phyloP scores from a whole-genome alignment of 495 filamentous ascomycete species.

The Emericellopsis terricola region DNA sequence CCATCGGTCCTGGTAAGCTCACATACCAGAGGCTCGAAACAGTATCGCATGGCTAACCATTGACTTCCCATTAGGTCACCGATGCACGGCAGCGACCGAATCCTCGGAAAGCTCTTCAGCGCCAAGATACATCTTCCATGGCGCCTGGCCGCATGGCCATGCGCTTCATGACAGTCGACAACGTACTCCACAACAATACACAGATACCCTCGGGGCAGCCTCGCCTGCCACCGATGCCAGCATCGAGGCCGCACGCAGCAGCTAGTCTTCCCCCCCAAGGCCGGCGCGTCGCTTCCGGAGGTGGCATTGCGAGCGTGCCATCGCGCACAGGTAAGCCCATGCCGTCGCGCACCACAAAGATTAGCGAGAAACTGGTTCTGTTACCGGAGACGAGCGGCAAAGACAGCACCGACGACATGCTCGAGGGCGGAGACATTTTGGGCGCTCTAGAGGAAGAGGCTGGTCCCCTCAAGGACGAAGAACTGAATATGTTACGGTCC shows the following conservation, averaged over 20 bases:
- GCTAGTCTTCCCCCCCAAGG: slow-evolving; percentile 24
- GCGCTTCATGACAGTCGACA: slow-evolving; percentile 89
- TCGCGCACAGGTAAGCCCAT: slow-evolving; percentile 46
- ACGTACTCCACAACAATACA: slow-evolving; percentile 80
- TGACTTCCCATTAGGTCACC: slow-evolving; percentile 19
- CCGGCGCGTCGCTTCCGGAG: slow-evolving; percentile 17
- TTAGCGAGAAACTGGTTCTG: slow-evolving; percentile 90
- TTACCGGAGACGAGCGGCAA: slow-evolving; percentile 65
- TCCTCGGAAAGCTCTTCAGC: slow-evolving; percentile 7
- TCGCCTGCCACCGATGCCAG: slow-evolving; percentile 41
- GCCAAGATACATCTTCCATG: slow-evolving; percentile 1
- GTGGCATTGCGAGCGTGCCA: slow-evolving; percentile 19
- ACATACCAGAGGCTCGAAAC: no score
- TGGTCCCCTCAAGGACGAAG: slow-evolving; percentile 62
- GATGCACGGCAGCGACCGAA: slow-evolving; percentile 16
- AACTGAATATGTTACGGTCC: slow-evolving; percentile 44
- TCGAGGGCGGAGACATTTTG: slow-evolving; percentile 25
- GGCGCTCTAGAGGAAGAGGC: slow-evolving; percentile 34
- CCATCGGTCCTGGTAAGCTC: slow-evolving; percentile 18
- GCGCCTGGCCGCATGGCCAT: slow-evolving; percentile 24
- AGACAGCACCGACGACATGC: slow-evolving; percentile 28
- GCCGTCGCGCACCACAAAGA: slow-evolving; percentile 74
- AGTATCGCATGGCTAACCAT: no score
- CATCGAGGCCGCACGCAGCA: slow-evolving; percentile 27
- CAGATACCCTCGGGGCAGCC: slow-evolving; percentile 93